Conservation (phyloP, 345 rosid genomes). For the Populus ilicifolia region DNA sequence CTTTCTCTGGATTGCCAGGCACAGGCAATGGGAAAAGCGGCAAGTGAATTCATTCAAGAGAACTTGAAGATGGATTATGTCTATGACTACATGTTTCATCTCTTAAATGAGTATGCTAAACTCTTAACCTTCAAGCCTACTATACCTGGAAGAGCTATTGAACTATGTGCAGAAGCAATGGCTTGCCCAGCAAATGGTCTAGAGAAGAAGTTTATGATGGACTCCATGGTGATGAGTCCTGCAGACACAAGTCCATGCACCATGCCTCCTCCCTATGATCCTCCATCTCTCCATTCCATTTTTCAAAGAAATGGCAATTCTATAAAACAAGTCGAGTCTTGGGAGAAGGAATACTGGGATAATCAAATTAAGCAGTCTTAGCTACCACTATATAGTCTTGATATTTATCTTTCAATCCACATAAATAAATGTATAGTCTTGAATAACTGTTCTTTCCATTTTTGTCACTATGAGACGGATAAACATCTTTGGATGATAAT, state of each 20-base stretch:
- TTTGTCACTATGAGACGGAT: no score
- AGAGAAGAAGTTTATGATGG: constrained; percentile 26
- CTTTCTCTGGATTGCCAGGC: constrained; percentile 13
- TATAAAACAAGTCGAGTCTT: constrained; percentile 15
- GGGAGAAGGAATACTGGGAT: constrained; percentile 23
- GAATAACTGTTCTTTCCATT: background rate
- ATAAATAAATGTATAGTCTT: background rate
- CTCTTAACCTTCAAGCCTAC: constrained; percentile 24
- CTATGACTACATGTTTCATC: constrained; percentile 35
- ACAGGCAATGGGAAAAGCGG: constrained; percentile 25
- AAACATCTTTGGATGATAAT: no score
- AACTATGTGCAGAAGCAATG: constrained; percentile 21
- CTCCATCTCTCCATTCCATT: constrained; percentile 8
- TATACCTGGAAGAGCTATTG: constrained; percentile 15
- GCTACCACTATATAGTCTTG: background rate
- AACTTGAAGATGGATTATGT: constrained; percentile 28
- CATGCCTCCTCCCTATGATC: constrained; percentile 28
- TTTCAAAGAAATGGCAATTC: constrained; percentile 7
- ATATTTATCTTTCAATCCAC: background rate
- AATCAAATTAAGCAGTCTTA: background rate
- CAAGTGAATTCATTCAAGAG: constrained; percentile 22
- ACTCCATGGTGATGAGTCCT: constrained; percentile 24
- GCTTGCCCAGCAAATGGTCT: constrained; percentile 19
- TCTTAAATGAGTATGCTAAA: constrained; percentile 24
- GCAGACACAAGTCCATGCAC: constrained; percentile 17